A percentile compares a stretch with the other conserved stretches of the same genome.
These are phyloP conservation scores for Carex sylvatica DNA, from an alignment of 202 grass and related monocot species.

Conservation along the genomic window DNA sequence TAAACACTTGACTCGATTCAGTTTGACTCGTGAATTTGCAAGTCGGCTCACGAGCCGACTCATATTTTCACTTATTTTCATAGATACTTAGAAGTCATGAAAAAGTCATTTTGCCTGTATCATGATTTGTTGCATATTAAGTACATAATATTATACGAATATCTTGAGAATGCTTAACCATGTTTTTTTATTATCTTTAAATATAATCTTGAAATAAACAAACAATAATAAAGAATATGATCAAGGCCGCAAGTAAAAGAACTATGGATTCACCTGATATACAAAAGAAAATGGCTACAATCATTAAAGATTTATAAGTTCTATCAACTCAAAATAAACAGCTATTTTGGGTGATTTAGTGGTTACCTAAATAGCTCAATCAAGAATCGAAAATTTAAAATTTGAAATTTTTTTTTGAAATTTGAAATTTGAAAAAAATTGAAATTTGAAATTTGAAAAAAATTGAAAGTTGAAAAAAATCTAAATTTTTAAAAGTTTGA, in stretches of 20 bases:
- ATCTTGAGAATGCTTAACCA: slow-evolving; percentile 3
- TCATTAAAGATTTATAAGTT: slow-evolving; percentile 7
- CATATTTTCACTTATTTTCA: too few species aligned
- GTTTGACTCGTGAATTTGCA: too few species aligned
- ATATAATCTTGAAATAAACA: background rate
- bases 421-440: too few species aligned
- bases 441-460: too few species aligned
- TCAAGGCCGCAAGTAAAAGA: background rate
- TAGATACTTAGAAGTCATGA: too few species aligned
- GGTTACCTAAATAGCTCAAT: background rate
- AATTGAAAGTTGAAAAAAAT: too few species aligned
- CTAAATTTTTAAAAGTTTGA: too few species aligned
- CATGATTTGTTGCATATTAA: slow-evolving; percentile 69
- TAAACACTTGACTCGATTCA: too few species aligned
- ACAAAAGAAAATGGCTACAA: slow-evolving; percentile 20
- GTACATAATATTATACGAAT: slow-evolving; percentile 29
- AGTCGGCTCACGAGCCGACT: too few species aligned
- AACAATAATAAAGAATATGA: background rate
- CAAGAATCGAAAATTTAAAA: background rate
- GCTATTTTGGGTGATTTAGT: background rate
- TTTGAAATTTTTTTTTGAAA: too few species aligned
- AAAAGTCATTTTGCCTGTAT: slow-evolving; percentile 19
- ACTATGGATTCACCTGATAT: slow-evolving; percentile 45
- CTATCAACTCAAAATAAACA: background rate
- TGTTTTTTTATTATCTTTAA: background rate